Evolutionary conservation across 1,284 basidiomycete genomes (phyloP), one percentile per base, ranked within the genome.

Genomic region (Butyriboletus appendiculatus): DNA sequence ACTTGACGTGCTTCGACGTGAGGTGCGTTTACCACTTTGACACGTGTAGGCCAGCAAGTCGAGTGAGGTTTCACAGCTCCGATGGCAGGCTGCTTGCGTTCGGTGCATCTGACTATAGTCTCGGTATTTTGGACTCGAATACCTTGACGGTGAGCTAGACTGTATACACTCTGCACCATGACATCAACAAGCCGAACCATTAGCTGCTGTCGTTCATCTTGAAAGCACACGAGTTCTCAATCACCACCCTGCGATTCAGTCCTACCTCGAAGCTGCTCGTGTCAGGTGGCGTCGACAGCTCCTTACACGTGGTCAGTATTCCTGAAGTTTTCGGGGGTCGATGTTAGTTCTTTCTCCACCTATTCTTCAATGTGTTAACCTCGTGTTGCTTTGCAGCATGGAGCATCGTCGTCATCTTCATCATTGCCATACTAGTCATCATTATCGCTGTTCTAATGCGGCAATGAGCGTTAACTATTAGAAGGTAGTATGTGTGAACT

Each of bases 221-320:
- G 45, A 92, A 94, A 70, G 92, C 96, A 0, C 97, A 99, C 72
- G 93, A 95, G 59, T 96, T 99, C 70, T 94, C 97, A 3, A 85
- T 94, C 2, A 99, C 96, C 0, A 87, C 90, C 1, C 74, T 99
- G 52, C 83, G 82, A 53, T 98, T 99, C 77, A 96, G 90, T 68
- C 90, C 94, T 0, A 78, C 84, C 5, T 88, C 88, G 15, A 84
- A 79, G 18, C 62, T 96, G n/a, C 81, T 99, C n/a, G 81, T 95
- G 22, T 94, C 93, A 6, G 95, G 91, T 5, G 94, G 94, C 64
- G 92, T 93, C 6, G 96, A 99, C 73, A 96, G 92, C 69, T 87
- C 90, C 2, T 76, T 98, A 24, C 85, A 96, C 26, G 76, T 96
- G 42, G 82, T 97, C 43, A 81, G 81, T 20, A 82, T 97, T 33